Evolutionary conservation across 2,329 filamentous ascomycete genomes (phyloP), one percentile per base, ranked within the genome.

Genomic region (Talaromyces albobiverticillius): DNA sequence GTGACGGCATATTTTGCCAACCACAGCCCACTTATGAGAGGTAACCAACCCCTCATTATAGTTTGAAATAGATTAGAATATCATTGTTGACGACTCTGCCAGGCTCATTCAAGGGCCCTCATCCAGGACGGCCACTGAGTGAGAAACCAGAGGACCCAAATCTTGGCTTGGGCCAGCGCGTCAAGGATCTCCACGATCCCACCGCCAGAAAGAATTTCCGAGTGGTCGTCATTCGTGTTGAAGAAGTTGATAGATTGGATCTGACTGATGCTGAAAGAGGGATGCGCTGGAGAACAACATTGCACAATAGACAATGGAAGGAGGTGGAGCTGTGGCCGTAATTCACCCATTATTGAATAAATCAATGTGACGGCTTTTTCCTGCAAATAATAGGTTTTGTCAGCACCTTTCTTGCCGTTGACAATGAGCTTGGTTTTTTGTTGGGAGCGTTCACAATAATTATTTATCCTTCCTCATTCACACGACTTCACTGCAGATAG

Each of bases 1-100:
- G 71, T 96, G 34, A 91, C 89, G 48, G 89, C 83, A 46, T 89
- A 94, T 69, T 97, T 96, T 81, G 93, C 90, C 18, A 96, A 96
- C 70, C 73, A 94, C 62, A 87, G 83, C 61, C 93, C 93, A 6
- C 76, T 78, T 1, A 90, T 96, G 85, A 81, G 92, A 75, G 83
- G 83, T 83, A 67, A 51, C 20, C 22, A 43, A 20, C 29, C 18
- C 13, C n/a, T 18, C 3, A 18, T 14, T 13, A 10, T 40, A n/a
- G n/a, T n/a, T n/a, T n/a, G n/a, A n/a, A n/a, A n/a, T n/a, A n/a
- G n/a, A n/a, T n/a, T n/a, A n/a, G n/a, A n/a, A 29, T 29, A 10
- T 40, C 18, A 29, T 29, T 38, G 13, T 52, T 25, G 51, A 46
- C 36, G 26, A 36, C 31, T 11, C 13, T 26, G n/a, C 10, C 52